Base-by-base conservation (phyloP, 768 basidiomycete genomes). In the Hericium coralloides region DNA sequence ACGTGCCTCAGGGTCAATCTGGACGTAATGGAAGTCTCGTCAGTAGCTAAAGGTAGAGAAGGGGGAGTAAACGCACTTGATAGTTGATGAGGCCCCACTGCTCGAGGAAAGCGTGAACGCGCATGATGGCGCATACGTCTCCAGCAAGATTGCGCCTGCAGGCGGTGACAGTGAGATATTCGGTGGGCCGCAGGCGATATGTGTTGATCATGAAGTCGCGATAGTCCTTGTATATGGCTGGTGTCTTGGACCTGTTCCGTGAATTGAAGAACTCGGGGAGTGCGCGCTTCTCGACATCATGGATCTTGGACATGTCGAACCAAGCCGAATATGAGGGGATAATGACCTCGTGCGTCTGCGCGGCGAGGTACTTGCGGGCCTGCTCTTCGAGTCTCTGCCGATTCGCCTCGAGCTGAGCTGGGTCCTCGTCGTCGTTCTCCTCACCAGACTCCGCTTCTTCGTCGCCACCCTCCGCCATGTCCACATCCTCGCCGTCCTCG, bases 201-300 rank as follows among this genome's bases (percentile, higher is more conserved):
- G 97, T 94, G 74, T 99, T 98, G 70, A 99, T 84, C 95, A 99
- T 99, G 64, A 99, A 99, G 77, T 99, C 95, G 59, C 97, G 85
- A 67, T 99, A 99, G 69, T 99, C 95, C 71, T 98, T 98, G 78
- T 98, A 99, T 60, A 98, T 93, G 18, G 90, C 79, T 0, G 97
- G 95, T 1, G 95, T 97, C 74, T 99, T 99, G 60, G 86, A 89
- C 56, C 95, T 75, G 70, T 98, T 98, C 54, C 92, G 80, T 48
- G 89, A 90, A 69, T 92, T 94, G 82, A 99, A 99, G 79, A 98
- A 99, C 72, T 99, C 97, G 37, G 97, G 97, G 26, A 99, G 76
- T 0, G 92, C 89, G 61, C 92, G 84, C 49, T 85, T 82, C 71
- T 99, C 97, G 59, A 98, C 88, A 10, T 89, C 82, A 65, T 97